Base-by-base conservation (phyloP, 805 yeast genomes). In the Schwanniomyces polymorphus region DNA sequence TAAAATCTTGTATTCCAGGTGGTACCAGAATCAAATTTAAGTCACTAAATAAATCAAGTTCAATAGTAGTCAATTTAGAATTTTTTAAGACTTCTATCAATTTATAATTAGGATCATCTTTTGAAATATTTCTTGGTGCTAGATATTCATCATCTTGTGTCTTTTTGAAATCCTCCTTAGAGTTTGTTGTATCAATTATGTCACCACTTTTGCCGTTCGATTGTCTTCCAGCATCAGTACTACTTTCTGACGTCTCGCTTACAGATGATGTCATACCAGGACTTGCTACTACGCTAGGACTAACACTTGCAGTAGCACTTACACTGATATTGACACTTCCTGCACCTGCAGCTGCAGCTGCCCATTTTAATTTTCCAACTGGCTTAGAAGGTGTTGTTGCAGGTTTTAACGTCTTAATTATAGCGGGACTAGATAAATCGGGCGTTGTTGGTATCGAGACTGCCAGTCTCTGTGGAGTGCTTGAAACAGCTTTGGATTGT, bases 361-460 rank as follows among this genome's bases (percentile, higher is more conserved):
- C 72, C 72, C 84, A 81, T 57, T 81, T 81, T 44, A 81, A 62
- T 41, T 77, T 80, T 11, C 81, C 81, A 7, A 76, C 70, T 7
- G 82, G 81, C 54, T 76, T 76, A 1, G 75, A 63, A 10, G 85
- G 85, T 5, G 79, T 68, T 3, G 79, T 66, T 1, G 85, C 83
- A 1, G 86, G 85, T 56, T 78, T 80, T 52, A 79, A 61, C 6
- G 68, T 70, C 43, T 71, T 71, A 29, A 73, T 64, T 27, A 73
- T 72, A 5, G 67, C 76, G 3, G 75, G 73, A 38, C 68, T 68
- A 0, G 70, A 50, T 5, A 63, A 45, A 14, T 71, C 76, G 7
- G 65, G 64, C 14, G 61, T 56, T 1, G 52, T 41, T 16, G 55
- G 43, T 18, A 41, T 46, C 39, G 49, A 53, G 9, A 43, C 46